These are phyloP conservation scores for Rhexocercosporidium sp. DNA, from an alignment of 2,329 filamentous ascomycete species.

Conservation along the genomic window DNA sequence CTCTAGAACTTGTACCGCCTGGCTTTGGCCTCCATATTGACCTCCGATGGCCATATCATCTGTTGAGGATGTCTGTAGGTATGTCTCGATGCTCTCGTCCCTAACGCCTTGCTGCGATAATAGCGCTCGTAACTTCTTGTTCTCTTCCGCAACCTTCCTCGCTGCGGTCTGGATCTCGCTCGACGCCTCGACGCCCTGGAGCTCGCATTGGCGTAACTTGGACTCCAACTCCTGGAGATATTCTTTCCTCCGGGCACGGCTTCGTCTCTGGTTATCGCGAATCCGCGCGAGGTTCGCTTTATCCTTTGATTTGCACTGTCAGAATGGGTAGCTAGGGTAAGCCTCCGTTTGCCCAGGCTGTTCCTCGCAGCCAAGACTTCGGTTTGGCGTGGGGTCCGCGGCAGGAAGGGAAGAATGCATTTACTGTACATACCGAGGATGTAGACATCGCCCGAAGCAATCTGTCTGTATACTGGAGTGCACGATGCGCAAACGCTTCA, in stretches of 20 bases:
- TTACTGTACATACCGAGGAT: not conserved
- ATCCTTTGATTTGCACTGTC: conserved; percentile 28
- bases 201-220: conserved; percentile 66
- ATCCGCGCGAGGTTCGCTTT: conserved; percentile 59
- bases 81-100: conserved; percentile 55
- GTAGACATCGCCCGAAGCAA: not conserved
- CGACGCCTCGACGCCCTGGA: conserved; percentile 69
- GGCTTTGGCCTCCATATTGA: conserved; percentile 24
- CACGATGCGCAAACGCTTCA: not conserved
- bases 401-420: not conserved
- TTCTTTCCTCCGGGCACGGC: conserved; percentile 75
- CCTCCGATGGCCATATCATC: conserved; percentile 16
- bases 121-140: conserved; percentile 64
- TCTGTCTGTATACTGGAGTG: not conserved
- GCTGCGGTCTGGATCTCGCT: conserved; percentile 75
- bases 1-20: conserved; percentile 37
- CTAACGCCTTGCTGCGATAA: conserved; percentile 62
- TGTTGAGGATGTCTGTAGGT: conserved; percentile 28
- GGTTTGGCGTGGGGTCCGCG: not conserved
- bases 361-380: not conserved
- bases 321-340: not conserved
- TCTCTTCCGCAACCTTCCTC: conserved; percentile 71
- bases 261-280: conserved; percentile 77
- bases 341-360: not conserved
- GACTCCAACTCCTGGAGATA: conserved; percentile 74